Conservation (phyloP, 176 grass and related monocot genomes). For the sorghum (Sorghum bicolor) region DNA sequence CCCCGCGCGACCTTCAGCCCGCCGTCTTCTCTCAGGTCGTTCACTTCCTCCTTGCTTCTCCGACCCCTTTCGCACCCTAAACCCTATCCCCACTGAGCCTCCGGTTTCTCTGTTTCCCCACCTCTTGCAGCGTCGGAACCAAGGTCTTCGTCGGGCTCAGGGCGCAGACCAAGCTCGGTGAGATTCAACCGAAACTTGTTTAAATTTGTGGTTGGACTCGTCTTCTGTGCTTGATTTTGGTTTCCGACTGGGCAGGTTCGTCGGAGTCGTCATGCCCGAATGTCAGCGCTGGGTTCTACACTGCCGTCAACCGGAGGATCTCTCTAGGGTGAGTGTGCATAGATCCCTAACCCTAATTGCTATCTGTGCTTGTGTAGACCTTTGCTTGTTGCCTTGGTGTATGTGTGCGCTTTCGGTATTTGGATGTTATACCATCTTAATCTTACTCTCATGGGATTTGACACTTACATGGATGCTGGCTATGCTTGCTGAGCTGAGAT, state of each 20-base stretch:
- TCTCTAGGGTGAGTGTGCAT: conserved; percentile 49
- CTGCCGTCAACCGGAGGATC: conserved; percentile 53
- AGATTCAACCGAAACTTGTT: neutral
- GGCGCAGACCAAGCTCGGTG: conserved; percentile 44
- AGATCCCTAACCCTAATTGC: neutral
- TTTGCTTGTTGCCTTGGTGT: neutral
- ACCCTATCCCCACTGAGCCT: neutral
- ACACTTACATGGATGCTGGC: neutral
- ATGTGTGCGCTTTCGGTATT: neutral
- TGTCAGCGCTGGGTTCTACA: conserved; percentile 54
- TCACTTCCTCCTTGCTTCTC: neutral
- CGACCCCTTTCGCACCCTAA: neutral
- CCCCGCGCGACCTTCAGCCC: conserved; percentile 8
- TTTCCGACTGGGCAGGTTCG: conserved; percentile 49
- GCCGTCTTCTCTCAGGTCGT: conserved; percentile 24
- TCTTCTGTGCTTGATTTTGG: conserved; percentile 7
- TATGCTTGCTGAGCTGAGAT: neutral
- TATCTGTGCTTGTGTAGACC: neutral
- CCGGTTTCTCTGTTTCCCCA: neutral
- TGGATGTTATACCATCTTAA: neutral
- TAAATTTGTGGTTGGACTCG: neutral
- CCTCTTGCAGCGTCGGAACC: conserved; percentile 46
- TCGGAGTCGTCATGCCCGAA: conserved; percentile 50
- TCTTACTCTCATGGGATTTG: neutral
- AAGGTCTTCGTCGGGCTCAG: conserved; percentile 60